Conservation (phyloP, 2,329 filamentous ascomycete species). For the Neonectria hederae region DNA sequence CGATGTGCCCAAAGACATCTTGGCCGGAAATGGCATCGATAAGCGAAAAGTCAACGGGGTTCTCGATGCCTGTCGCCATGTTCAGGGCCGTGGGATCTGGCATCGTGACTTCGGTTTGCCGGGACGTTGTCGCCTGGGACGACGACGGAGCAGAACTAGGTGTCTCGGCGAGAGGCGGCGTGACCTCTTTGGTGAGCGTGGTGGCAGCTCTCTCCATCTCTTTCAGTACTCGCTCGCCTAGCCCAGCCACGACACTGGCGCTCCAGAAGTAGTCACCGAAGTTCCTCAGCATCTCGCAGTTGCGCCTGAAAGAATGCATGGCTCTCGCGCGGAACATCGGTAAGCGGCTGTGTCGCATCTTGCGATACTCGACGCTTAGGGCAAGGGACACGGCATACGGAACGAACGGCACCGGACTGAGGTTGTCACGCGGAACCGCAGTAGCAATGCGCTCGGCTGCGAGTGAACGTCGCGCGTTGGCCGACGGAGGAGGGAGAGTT, state of each 20-base stretch:
- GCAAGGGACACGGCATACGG: constrained; percentile 70
- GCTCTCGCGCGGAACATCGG: constrained; percentile 68
- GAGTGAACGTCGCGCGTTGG: constrained; percentile 66
- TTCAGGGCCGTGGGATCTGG: constrained; percentile 42
- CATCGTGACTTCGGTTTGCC: constrained; percentile 28
- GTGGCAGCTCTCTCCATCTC: constrained; percentile 66
- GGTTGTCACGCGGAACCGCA: constrained; percentile 61
- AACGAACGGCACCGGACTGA: constrained; percentile 66
- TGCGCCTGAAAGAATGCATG: constrained; percentile 62
- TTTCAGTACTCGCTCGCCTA: constrained; percentile 64
- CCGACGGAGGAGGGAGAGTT: constrained; percentile 57
- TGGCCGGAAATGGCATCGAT: constrained; percentile 57
- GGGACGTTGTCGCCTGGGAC: constrained; percentile 17
- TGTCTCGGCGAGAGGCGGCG: constrained; percentile 39
- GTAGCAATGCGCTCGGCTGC: constrained; percentile 67
- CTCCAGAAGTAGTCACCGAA: constrained; percentile 68
- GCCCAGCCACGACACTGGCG: constrained; percentile 61
- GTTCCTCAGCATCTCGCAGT: constrained; percentile 61
- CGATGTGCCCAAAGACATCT: constrained; percentile 65
- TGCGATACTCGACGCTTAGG: constrained; percentile 69
- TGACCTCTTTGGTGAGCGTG: constrained; percentile 52
- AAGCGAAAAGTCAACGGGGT: constrained; percentile 52
- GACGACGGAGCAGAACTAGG: constrained; percentile 29
- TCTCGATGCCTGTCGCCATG: constrained; percentile 44
- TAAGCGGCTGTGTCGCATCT: constrained; percentile 69